Evolutionary conservation across 192 early-diverging fungal genomes (phyloP), one percentile per base, ranked within the genome.

Genomic region (Phlyctochytrium arcticum): DNA sequence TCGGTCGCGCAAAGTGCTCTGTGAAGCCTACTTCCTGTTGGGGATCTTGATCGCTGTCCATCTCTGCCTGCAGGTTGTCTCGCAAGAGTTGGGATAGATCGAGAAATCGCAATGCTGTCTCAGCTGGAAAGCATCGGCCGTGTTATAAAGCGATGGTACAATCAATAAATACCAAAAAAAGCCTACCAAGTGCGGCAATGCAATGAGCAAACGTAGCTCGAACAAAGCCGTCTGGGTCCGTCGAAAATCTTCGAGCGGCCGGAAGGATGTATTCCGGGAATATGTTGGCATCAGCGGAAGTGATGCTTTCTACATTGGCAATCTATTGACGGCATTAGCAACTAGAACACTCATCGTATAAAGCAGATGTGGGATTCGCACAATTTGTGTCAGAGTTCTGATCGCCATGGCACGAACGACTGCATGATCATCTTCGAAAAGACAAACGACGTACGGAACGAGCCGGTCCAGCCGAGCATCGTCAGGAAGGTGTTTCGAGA

Each of bases 261-360:
- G 93, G 93, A 12, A 93, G 72, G 24, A 98, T 83, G 60, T 94
- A 96, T 60, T 96, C 95, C 30, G 88, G 89, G 56, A 96, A 98
- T 9, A 98, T 87, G 15, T 85, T 87, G 34, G 87, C 89, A 68
- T 96, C 92, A 36, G 85, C 83, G 0, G 90, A 82, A 30, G 91
- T 87, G 19, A 96, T 78, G 1, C 78, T 83, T 30, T 89, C 83
- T 27, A 96, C 83, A 49, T 82, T 86, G n/a, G 78, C 73, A 19
- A 96, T 58, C 89, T 91, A 54, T 27, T 30, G 17, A 31, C 19
- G 55, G n/a, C 5, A n/a, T n/a, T n/a, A n/a, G n/a, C n/a, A n/a
- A n/a, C n/a, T n/a, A n/a, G n/a, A n/a, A n/a, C n/a, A n/a, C n/a
- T n/a, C n/a, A n/a, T n/a, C n/a, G n/a, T n/a, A n/a, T n/a, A n/a